These are phyloP conservation scores for Phanerodontia chrysosporium DNA, from an alignment of 768 basidiomycete species.

Conservation along the genomic window DNA sequence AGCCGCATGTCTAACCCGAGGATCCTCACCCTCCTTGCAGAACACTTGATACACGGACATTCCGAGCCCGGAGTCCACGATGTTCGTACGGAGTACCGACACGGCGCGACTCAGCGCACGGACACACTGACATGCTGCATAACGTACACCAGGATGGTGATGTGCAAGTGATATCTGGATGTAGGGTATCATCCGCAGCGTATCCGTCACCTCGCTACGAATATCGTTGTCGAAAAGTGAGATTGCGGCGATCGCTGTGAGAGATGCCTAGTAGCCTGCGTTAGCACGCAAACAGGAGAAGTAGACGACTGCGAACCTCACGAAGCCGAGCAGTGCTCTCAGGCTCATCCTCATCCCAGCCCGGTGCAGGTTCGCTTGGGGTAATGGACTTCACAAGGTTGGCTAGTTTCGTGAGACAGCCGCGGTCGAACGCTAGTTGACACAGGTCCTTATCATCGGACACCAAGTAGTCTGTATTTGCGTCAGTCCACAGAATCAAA, in stretches of 20 bases:
- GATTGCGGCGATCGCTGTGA: slow-evolving; percentile 73
- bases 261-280: slow-evolving; percentile 46
- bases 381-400: slow-evolving; percentile 50
- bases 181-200: slow-evolving; percentile 48
- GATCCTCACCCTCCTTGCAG: slow-evolving; percentile 53
- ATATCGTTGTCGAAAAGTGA: slow-evolving; percentile 70
- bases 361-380: slow-evolving; percentile 37
- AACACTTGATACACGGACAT: slow-evolving; percentile 63
- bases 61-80: slow-evolving; percentile 81
- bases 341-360: slow-evolving; percentile 70
- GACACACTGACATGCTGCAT: slow-evolving; percentile 83
- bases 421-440: slow-evolving; percentile 65
- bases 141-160: slow-evolving; percentile 69
- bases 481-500: not conserved
- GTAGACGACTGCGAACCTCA: slow-evolving; percentile 63
- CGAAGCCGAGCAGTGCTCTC: slow-evolving; percentile 54
- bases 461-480: slow-evolving; percentile 55
- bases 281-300: not conserved
- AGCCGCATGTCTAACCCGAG: slow-evolving; percentile 66
- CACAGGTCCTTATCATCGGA: slow-evolving; percentile 67
- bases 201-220: slow-evolving; percentile 63
- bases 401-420: slow-evolving; percentile 54
- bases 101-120: slow-evolving; percentile 78
- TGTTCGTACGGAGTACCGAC: slow-evolving; percentile 74
- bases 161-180: slow-evolving; percentile 55